Base-by-base conservation (phyloP, 2,329 filamentous ascomycete species). In the Beauveria varroae region DNA sequence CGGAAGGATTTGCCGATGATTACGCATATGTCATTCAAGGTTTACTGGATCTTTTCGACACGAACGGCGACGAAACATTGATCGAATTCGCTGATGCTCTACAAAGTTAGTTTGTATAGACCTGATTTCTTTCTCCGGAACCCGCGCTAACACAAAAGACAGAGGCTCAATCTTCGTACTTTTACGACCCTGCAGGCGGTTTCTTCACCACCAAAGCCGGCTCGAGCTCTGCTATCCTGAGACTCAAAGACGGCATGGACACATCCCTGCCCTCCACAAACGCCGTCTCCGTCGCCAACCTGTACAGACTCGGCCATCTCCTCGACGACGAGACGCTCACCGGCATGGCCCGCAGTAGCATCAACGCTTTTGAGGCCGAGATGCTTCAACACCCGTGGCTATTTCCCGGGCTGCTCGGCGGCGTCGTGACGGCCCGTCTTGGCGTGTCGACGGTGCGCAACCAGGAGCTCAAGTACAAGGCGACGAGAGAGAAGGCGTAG, bases 191-290 rank as follows among this genome's bases (percentile, higher is more conserved):
- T 4, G 75, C 71, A 28, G 83, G 83, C 47, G 90, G 83, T 37
- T 95, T 93, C 79, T 95, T 90, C 76, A 87, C 86, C 5, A 92
- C 89, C 1, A 76, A 81, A 5, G 75, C 78, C 14, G 74, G 81
- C 47, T 85, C 87, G 10, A 78, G 86, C 0, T 85, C 92, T 68
- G 82, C 88, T 30, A 87, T 97, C 63, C 84, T 98, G 63, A 88
- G 93, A 26, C 83, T 97, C 55, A 99, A 99, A 75, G 91, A 96
- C 64, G 95, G 92, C 65, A 97, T 97, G 83, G 95, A 99, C 73
- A 91, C 91, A 5, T 88, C 91, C 1, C 88, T 95, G 63, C 95
- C 95, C 0, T 95, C 91, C 0, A 89, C 90, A 57, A 99, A 99
- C 71, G 91, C 91, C 44, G 84, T 93, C 6, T 89, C 89, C n/a